Conservation (phyloP, 2,329 filamentous ascomycete species). For the Arthrobotrys musiformis region DNA sequence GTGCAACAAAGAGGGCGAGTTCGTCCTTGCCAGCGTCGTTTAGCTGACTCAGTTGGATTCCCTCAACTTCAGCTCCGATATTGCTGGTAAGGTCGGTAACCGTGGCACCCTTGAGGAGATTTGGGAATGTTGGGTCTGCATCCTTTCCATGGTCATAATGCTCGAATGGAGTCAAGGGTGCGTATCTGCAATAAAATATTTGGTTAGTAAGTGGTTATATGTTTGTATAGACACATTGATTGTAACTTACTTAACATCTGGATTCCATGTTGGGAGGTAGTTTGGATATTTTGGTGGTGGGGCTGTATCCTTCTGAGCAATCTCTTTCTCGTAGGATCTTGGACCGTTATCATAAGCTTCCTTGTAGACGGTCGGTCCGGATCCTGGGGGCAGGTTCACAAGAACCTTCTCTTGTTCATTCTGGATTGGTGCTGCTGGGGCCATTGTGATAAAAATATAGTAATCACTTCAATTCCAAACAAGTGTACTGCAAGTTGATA, state of each 20-base stretch:
- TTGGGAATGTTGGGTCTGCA: slow-evolving; percentile 75
- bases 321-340: slow-evolving; percentile 40
- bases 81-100: slow-evolving; percentile 73
- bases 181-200: slow-evolving; percentile 64
- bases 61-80: slow-evolving; percentile 77
- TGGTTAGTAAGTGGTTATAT: neutral
- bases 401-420: slow-evolving; percentile 44
- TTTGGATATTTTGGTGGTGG: slow-evolving; percentile 73
- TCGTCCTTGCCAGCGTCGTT: slow-evolving; percentile 78
- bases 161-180: slow-evolving; percentile 75
- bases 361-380: slow-evolving; percentile 52
- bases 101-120: slow-evolving; percentile 71
- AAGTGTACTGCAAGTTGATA: neutral
- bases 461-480: neutral
- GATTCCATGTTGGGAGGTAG: slow-evolving; percentile 78
- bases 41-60: slow-evolving; percentile 77
- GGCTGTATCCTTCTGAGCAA: slow-evolving; percentile 33
- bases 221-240: neutral
- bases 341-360: slow-evolving; percentile 52
- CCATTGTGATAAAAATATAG: slow-evolving; percentile 24
- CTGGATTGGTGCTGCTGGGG: slow-evolving; percentile 49
- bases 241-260: slow-evolving; percentile 66
- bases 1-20: slow-evolving; percentile 77
- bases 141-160: slow-evolving; percentile 81
- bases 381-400: slow-evolving; percentile 39